Base-by-base conservation (phyloP, 2,329 filamentous ascomycete genomes). In the Grosmannia penicillata region DNA sequence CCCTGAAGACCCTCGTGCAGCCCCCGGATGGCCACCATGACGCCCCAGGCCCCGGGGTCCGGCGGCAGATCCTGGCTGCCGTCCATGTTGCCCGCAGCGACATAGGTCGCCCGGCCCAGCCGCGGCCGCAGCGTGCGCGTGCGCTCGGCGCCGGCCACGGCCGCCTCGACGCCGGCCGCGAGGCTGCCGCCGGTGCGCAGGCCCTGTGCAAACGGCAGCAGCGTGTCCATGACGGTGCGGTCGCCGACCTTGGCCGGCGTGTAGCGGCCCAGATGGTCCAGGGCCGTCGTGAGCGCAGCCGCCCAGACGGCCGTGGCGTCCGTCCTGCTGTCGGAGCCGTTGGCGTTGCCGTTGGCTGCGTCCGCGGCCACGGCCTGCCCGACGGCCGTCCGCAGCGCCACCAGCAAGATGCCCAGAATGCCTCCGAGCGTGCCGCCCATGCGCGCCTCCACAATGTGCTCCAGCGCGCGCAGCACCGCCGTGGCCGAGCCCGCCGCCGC, bases 21-120 rank as follows among this genome's bases (percentile, higher is more conserved):
- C 2, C 61, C 65, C 45, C 57, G 54, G 31, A 70, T 61, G 2
- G 59, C 67, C 14, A 71, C 66, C 66, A 75, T 75, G 19, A 78
- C 66, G n/a, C 76, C 78, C 63, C 77, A 75, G 5, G 78, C 78
- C 23, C 78, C 78, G 1, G 78, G 78, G 53, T 83, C 78, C 4
- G 78, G 77, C 5, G 79, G 74, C 39, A 69, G 44, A 32, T 64
- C 65, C 37, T 56, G 56, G 38, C 61, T 63, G 42, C 68, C 61
- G 40, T 63, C 69, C 4, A 61, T 61, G 22, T 39, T 36, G 31
- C 66, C 68, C 2, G 63, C 66, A 6, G 70, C 75, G 4, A 82
- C 71, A 48, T 83, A 83, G 0, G 78, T 78, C 10, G 78, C 78
- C 37, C 78, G 61, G 2, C 78, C 78, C 22, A 83, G 58, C 47